These are phyloP conservation scores for Lachnellula suecica DNA, from an alignment of 2,329 filamentous ascomycete genomes.

Conservation along the genomic window DNA sequence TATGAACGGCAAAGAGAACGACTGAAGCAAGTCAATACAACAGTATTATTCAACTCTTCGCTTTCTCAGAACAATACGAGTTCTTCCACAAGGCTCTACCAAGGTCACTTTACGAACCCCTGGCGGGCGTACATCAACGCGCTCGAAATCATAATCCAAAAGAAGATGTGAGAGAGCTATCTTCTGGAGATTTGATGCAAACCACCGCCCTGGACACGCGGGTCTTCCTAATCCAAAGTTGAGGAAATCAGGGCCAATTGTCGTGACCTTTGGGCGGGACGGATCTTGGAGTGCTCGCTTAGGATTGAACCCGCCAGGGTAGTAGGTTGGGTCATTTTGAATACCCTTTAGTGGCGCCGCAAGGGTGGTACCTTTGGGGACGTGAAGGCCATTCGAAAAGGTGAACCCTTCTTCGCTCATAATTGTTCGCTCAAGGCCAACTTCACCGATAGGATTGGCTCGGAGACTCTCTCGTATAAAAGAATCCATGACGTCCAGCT, in stretches of 20 bases:
- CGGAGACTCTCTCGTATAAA: not conserved
- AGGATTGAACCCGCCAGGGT: not conserved
- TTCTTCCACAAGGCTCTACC: not conserved
- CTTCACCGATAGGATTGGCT: not conserved
- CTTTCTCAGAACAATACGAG: not conserved
- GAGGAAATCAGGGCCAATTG: not conserved
- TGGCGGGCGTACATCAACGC: not conserved
- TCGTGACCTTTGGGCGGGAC: not conserved
- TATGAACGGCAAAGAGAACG: no score
- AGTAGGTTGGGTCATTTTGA: not conserved
- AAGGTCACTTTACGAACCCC: not conserved
- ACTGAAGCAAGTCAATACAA: no score
- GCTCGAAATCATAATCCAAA: constrained; percentile 3
- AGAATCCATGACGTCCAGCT: not conserved
- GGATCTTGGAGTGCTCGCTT: not conserved
- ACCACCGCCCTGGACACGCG: constrained; percentile 4
- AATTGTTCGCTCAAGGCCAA: not conserved
- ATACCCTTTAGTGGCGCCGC: not conserved
- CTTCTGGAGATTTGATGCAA: constrained; percentile 3
- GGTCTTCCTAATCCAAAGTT: constrained; percentile 3
- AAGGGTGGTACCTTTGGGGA: not conserved
- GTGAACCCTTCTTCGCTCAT: not conserved
- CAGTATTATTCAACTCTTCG: not conserved
- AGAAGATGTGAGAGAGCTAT: constrained; percentile 1
- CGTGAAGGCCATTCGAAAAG: not conserved